Base-by-base conservation (phyloP, 108 stramenopile species). In the Nitzschia sp. region DNA sequence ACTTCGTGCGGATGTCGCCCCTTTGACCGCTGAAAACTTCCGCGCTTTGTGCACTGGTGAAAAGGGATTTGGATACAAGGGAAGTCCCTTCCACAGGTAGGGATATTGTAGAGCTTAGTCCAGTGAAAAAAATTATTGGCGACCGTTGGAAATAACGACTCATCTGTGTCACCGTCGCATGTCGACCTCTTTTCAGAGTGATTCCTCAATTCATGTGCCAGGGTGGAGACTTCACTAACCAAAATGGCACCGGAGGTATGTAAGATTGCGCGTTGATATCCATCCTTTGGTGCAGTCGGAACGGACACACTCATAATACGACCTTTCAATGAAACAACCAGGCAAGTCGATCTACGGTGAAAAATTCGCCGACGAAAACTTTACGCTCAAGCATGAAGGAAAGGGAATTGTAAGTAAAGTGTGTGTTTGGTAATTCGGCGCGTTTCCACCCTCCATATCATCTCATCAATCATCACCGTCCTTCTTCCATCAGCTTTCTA, bases 41-140 rank as follows among this genome's bases (percentile, higher is more conserved):
- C 90, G 96, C 54, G 87, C 87, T n/a, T 86, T 99, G 8, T 99
- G 98, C 73, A 98, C 97, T 11, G 98, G 97, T 34, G 96, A 97
- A 81, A 70, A 91, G 62, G 92, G 92, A 72, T 89, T 88, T 45
- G 95, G 92, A 63, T 98, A 95, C 82, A 88, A 96, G 75, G 99
- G 95, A 53, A 81, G 71, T 38, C 21, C 66, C 21, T 98, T 98
- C 85, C 97, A 98, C 75, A 86, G 95, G 66, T 67, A 67, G 8
- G 63, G 17, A 41, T 41, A 13, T 41, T 41, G 38, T 13, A 41
- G 38, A 41, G 13, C 19, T 54, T 53, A 25, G 19, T 53, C 6
- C 23, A 17, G 8, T 23, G 11, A 53, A 21, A 53, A 17, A 5
- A 53, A 21, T 23, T 53, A 21, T 53, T 11, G 44, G 44, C 44